Percentiles rank a stretch among this genome's conserved stretches.
These are phyloP conservation scores for Trichosporon faecale DNA, from an alignment of 1,284 basidiomycete genomes.

Conservation along the genomic window DNA sequence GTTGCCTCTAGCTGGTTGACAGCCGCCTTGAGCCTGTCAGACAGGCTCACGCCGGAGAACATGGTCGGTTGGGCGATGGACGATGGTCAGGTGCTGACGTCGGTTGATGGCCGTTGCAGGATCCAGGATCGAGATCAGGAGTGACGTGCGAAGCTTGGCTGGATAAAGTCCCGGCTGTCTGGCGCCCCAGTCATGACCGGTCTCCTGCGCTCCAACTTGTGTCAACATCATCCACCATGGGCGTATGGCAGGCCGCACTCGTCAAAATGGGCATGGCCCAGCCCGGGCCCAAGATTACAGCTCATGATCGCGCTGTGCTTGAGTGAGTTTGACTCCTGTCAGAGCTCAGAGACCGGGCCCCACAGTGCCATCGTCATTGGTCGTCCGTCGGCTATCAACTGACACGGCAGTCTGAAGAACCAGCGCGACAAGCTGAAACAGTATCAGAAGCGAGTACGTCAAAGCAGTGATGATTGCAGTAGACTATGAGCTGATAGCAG, in stretches of 20 bases:
- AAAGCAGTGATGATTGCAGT: background rate
- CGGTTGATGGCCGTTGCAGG: background rate
- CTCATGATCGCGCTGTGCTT: conserved; percentile 87
- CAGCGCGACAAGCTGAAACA: conserved; percentile 93
- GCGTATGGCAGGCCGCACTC: conserved; percentile 40
- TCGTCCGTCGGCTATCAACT: conserved; percentile 9
- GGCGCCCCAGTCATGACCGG: conserved; percentile 1
- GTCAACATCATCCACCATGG: conserved; percentile 31
- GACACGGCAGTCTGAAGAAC: conserved; percentile 69
- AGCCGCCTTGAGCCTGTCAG: conserved; percentile 46
- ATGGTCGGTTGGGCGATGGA: conserved; percentile 21
- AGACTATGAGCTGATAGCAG: conserved; percentile 53
- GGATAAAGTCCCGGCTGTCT: conserved; percentile 1
- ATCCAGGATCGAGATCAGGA: conserved; percentile 1
- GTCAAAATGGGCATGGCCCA: conserved; percentile 57
- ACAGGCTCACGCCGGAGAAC: conserved; percentile 37
- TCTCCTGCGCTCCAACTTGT: background rate
- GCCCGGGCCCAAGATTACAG: conserved; percentile 82
- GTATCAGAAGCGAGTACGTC: conserved; percentile 83
- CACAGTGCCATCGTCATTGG: background rate
- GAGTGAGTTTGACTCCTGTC: conserved; percentile 62
- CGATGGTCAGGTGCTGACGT: background rate
- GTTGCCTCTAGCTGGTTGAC: conserved; percentile 45
- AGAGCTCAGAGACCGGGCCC: background rate
- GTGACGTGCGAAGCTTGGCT: conserved; percentile 1